Conservation (phyloP, 805 yeast genomes). For the Suhomyces sp. region DNA sequence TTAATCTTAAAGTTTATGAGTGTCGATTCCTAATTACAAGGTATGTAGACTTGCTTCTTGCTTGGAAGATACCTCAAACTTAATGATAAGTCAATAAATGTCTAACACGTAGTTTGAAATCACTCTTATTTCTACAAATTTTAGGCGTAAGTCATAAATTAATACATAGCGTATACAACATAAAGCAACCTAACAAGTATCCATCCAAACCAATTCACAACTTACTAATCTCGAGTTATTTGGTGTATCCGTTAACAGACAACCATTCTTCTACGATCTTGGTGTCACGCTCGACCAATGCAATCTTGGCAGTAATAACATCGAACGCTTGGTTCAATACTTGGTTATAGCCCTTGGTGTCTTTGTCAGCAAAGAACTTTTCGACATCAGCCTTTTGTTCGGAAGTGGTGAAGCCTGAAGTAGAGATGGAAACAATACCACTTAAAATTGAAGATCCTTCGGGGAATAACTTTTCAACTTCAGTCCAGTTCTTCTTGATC, state of each 20-base stretch:
- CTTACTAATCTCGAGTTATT: conserved; percentile 1
- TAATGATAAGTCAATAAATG: neutral
- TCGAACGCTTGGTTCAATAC: conserved; percentile 65
- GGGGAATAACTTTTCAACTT: conserved; percentile 63
- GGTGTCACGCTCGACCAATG: conserved; percentile 59
- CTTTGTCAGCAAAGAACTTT: conserved; percentile 48
- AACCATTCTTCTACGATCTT: conserved; percentile 49
- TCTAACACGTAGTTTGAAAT: neutral
- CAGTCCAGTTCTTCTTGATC: conserved; percentile 72
- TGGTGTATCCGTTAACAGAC: conserved; percentile 29
- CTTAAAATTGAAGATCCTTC: conserved; percentile 80
- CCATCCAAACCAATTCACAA: neutral
- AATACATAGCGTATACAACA: neutral
- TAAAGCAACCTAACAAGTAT: neutral
- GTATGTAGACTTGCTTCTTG: too few relatives aligned
- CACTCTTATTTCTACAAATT: neutral
- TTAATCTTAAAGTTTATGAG: conserved; percentile 35
- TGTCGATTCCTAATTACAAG: conserved; percentile 14
- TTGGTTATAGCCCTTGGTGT: conserved; percentile 64
- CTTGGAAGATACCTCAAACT: neutral
- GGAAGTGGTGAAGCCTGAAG: conserved; percentile 58
- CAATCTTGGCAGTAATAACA: conserved; percentile 50
- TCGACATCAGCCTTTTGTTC: conserved; percentile 51
- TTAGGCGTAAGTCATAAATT: neutral
- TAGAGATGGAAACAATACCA: conserved; percentile 60